Evolutionary conservation across 768 basidiomycete genomes (phyloP), one percentile per base, ranked within the genome.

Genomic region (Hericium coralloides): DNA sequence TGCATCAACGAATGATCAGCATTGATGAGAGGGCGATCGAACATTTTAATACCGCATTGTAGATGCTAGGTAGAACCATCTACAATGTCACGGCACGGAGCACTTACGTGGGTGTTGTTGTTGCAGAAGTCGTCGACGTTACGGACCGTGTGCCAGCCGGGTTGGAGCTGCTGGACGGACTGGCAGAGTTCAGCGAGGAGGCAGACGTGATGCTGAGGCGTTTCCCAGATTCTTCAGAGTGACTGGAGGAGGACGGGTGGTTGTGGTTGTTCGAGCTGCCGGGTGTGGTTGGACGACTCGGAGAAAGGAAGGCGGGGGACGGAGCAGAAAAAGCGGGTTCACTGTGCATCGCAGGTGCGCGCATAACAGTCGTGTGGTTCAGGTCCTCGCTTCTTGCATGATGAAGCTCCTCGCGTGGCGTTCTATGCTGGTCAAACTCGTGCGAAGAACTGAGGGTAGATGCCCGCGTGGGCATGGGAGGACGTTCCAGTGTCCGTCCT

Each of bases 261-360:
- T 71, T 72, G 60, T 76, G 71, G 59, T 73, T 74, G 63, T 66
- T 71, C 55, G 79, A 76, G 22, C 74, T 73, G 64, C 76, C 76
- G 54, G 86, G 80, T 12, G 81, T 84, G 38, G 78, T 71, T n/a
- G 85, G 79, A 60, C 81, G 81, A 71, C 78, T 83, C 52, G 76
- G 74, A 61, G 76, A 70, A 59, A 77, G 73, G 67, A 79, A 81
- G 73, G 75, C 53, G 55, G 58, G 62, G 53, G 58, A 60, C 12
- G 56, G 58, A 50, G 48, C 52, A 55, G 39, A 60, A 49, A 63
- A 64, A 49, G 67, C 61, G 38, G 57, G 62, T 49, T 69, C 64
- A 68, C 89, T 87, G 69, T 81, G 85, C 53, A 88, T 73, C 72
- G 89, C 88, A 64, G 86, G 78, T 71, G 87, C 90, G 55, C 79